Conservation (phyloP, 129 eudicot species). For the Flaveria brownii region DNA sequence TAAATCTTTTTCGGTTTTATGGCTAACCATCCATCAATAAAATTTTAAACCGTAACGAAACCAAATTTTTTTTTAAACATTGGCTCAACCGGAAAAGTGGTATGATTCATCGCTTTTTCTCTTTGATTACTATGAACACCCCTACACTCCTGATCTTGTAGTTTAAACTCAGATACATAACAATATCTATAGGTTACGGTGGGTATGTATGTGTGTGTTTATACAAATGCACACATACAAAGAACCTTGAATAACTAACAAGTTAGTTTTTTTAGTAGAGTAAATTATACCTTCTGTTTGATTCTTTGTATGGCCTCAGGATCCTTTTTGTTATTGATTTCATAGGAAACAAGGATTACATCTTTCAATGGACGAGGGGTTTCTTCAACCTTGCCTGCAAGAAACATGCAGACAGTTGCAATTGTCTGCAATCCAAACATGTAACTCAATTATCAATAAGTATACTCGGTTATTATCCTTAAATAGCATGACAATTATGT, state of each 20-base stretch:
- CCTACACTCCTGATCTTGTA: not conserved
- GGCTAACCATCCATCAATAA: not conserved
- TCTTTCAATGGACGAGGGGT: constrained; percentile 95
- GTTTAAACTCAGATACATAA: not conserved
- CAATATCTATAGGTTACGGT: not conserved
- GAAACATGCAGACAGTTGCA: constrained; percentile 98
- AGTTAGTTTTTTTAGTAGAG: not conserved
- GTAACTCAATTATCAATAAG: constrained; percentile 1
- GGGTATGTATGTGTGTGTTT: not conserved
- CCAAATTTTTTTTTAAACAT: not conserved
- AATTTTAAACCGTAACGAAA: not conserved
- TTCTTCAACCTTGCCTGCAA: constrained; percentile 99
- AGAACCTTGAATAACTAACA: not conserved
- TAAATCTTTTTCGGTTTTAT: not conserved
- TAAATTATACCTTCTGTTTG: constrained; percentile 75
- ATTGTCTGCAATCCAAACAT: constrained; percentile 61
- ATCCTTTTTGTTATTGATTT: constrained; percentile 88
- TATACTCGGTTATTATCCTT: not conserved
- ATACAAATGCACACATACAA: not conserved
- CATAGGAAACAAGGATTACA: constrained; percentile 91
- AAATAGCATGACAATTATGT: not conserved
- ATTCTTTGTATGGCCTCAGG: constrained; percentile 86
- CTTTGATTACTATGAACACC: not conserved
- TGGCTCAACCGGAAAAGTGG: not conserved
- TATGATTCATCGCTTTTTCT: not conserved